Evolutionary conservation across 2,329 filamentous ascomycete species (phyloP).

Genomic region (Botrytis porri): DNA sequence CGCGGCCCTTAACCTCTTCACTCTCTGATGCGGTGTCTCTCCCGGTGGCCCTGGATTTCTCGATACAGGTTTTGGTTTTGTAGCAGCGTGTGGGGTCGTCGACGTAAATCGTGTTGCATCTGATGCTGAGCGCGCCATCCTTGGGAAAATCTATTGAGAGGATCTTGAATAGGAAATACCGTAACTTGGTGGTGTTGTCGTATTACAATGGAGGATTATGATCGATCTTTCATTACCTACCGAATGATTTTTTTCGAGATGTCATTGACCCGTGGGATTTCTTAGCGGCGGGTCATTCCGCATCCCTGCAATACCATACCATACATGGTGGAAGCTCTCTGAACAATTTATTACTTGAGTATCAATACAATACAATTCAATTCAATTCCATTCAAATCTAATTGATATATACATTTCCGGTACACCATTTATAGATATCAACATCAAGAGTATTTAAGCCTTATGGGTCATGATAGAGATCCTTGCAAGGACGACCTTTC

Average conservation of each 20-base stretch:
- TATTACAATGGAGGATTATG: slow-evolving; percentile 26
- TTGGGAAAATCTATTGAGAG: neutral
- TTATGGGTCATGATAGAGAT: neutral
- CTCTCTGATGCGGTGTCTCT: slow-evolving; percentile 40
- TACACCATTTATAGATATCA: neutral
- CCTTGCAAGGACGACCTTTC: neutral
- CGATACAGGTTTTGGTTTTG: slow-evolving; percentile 47
- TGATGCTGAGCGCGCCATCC: slow-evolving; percentile 63
- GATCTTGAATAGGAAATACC: neutral
- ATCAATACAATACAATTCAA: neutral
- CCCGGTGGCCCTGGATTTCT: slow-evolving; percentile 30
- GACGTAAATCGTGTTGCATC: slow-evolving; percentile 79
- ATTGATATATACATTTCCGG: neutral
- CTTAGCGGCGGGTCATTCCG: slow-evolving; percentile 30
- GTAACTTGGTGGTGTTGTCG: slow-evolving; percentile 13
- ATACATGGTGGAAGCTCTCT: neutral
- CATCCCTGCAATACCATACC: slow-evolving; percentile 18
- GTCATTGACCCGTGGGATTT: slow-evolving; percentile 25
- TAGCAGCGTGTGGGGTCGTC: slow-evolving; percentile 66
- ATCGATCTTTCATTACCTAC: slow-evolving; percentile 20
- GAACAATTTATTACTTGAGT: neutral
- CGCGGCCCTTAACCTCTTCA: slow-evolving; percentile 38
- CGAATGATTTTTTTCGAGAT: slow-evolving; percentile 31
- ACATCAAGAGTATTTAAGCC: neutral
- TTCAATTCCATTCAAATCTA: neutral